phyloP scores from a whole-genome alignment of 2,329 filamentous ascomycete species.

The Dactylonectria macrodidyma region DNA sequence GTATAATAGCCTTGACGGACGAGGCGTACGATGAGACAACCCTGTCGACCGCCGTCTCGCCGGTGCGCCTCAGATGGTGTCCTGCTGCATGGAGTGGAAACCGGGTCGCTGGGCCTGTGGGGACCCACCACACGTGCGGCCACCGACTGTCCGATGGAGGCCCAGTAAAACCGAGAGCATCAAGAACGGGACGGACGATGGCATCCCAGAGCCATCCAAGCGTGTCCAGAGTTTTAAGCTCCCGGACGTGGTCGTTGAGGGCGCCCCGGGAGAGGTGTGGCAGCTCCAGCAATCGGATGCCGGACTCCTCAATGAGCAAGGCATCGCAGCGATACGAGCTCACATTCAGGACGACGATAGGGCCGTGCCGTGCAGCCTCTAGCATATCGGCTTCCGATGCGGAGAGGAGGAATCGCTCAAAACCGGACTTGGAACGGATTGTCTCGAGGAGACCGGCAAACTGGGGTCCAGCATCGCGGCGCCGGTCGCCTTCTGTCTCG shows the following conservation, averaged over 20 bases:
- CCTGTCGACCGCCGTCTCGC: too few relatives aligned
- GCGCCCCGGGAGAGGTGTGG: too few relatives aligned
- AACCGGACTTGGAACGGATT: slow-evolving; percentile 27
- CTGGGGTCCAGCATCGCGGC: too few relatives aligned
- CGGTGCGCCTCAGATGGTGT: slow-evolving; percentile 18
- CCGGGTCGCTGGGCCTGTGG: slow-evolving; percentile 46
- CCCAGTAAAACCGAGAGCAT: slow-evolving; percentile 31
- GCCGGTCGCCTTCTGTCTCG: too few relatives aligned
- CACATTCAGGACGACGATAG: slow-evolving; percentile 51
- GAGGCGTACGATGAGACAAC: too few relatives aligned
- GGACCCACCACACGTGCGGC: slow-evolving; percentile 55
- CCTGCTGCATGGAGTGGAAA: slow-evolving; percentile 56
- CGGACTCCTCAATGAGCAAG: slow-evolving; percentile 41
- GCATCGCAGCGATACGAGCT: slow-evolving; percentile 50
- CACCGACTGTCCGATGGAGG: slow-evolving; percentile 33
- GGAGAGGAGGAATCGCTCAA: slow-evolving; percentile 45
- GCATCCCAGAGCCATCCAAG: too few relatives aligned
- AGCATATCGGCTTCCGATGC: slow-evolving; percentile 38
- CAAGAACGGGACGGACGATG: background rate
- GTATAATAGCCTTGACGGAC: too few relatives aligned
- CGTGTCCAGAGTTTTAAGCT: too few relatives aligned
- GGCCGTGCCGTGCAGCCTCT: slow-evolving; percentile 40
- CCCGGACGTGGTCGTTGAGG: too few relatives aligned
- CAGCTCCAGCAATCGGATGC: too few relatives aligned
- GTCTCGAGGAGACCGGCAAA: too few relatives aligned